Conservation (phyloP, 768 basidiomycete genomes). For the Termitomyces sp. region DNA sequence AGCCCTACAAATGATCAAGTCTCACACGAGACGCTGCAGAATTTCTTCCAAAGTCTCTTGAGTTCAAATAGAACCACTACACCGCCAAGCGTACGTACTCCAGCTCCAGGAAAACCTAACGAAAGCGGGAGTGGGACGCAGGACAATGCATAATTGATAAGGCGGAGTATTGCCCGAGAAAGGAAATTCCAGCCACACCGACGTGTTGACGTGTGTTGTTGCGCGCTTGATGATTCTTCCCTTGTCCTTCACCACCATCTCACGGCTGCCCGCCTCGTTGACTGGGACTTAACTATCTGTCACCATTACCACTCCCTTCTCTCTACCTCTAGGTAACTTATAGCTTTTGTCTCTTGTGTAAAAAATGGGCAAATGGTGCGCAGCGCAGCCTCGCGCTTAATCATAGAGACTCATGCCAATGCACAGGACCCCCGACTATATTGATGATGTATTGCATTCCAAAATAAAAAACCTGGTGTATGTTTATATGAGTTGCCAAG, state of each 20-base stretch:
- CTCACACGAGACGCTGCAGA: slow-evolving; percentile 80
- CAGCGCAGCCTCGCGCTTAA: slow-evolving; percentile 9
- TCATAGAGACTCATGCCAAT: slow-evolving; percentile 10
- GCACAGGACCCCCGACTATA: slow-evolving; percentile 62
- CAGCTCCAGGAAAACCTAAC: slow-evolving; percentile 24
- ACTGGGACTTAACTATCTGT: slow-evolving; percentile 1
- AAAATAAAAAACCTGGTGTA: slow-evolving; percentile 81
- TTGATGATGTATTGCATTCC: slow-evolving; percentile 65
- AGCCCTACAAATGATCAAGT: slow-evolving; percentile 50
- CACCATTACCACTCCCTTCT: background rate
- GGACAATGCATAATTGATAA: slow-evolving; percentile 16
- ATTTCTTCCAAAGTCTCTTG: slow-evolving; percentile 82
- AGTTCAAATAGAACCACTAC: slow-evolving; percentile 39
- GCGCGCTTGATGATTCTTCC: slow-evolving; percentile 17
- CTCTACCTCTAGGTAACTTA: slow-evolving; percentile 15
- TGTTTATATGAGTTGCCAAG: slow-evolving; percentile 20
- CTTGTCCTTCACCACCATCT: slow-evolving; percentile 25
- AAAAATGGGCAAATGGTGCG: slow-evolving; percentile 71
- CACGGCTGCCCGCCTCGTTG: slow-evolving; percentile 8
- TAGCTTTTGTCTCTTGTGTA: slow-evolving; percentile 15
- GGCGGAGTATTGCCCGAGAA: slow-evolving; percentile 8
- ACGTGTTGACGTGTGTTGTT: slow-evolving; percentile 30
- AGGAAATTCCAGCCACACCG: slow-evolving; percentile 19
- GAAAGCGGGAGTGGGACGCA: slow-evolving; percentile 29
- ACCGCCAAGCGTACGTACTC: background rate